phyloP scores from a whole-genome alignment of 768 basidiomycete species.

The Phaeotremella skinneri region DNA sequence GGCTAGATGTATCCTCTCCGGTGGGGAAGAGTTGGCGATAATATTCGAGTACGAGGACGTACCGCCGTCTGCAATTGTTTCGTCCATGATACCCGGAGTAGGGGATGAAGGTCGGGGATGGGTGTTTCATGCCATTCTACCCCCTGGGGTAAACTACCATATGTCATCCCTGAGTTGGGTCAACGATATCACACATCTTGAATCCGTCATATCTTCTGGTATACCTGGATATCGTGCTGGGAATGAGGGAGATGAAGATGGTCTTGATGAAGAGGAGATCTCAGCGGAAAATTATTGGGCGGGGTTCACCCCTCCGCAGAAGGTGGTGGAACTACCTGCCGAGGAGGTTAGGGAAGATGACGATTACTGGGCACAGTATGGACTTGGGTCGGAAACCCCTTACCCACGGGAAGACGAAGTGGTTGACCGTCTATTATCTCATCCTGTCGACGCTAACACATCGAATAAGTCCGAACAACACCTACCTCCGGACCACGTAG shows the following conservation, averaged over 20 bases:
- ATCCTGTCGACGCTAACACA: too few species aligned
- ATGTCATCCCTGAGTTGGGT: too few species aligned
- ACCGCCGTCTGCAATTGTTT: not conserved
- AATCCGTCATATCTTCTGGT: too few species aligned
- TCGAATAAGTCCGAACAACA: too few species aligned
- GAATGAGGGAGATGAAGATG: too few species aligned
- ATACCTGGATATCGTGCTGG: too few species aligned
- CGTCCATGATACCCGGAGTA: not conserved
- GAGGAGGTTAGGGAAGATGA: not conserved
- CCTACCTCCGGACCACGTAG: too few species aligned
- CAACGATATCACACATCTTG: too few species aligned
- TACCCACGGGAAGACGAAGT: too few species aligned
- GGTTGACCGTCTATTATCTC: too few species aligned
- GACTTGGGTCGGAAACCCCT: not conserved
- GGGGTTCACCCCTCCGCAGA: conserved; percentile 5
- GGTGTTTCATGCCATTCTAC: not conserved
- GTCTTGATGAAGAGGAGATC: not conserved
- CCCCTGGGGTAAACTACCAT: too few species aligned
- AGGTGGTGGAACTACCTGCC: not conserved
- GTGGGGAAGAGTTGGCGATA: not conserved
- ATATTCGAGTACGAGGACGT: conserved; percentile 1
- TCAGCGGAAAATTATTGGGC: conserved; percentile 14
- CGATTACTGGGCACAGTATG: conserved; percentile 34
- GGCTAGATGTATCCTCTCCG: not conserved
- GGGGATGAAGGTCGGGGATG: not conserved